phyloP scores from a whole-genome alignment of 2,329 filamentous ascomycete species.

The Meredithiella fracta region DNA sequence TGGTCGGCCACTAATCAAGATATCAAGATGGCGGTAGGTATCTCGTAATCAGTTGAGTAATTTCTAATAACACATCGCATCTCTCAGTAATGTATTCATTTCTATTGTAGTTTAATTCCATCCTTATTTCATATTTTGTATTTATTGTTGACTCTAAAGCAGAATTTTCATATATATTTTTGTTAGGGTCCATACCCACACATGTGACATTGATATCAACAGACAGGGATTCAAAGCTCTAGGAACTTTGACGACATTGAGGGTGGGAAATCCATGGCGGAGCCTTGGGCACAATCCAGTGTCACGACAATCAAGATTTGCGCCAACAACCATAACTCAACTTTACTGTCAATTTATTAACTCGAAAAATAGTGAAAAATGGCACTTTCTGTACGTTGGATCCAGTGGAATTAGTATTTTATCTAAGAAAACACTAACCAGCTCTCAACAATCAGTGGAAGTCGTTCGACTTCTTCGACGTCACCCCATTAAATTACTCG shows the following conservation, averaged over 20 bases:
- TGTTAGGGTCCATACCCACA: too few relatives aligned
- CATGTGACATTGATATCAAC: too few relatives aligned
- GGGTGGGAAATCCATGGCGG: background rate
- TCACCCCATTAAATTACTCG: constrained; percentile 62
- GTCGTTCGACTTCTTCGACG: constrained; percentile 98
- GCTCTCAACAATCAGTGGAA: constrained; percentile 58
- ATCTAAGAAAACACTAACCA: background rate
- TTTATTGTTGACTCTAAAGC: too few relatives aligned
- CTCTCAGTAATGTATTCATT: too few relatives aligned
- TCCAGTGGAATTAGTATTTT: background rate
- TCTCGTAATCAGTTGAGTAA: too few relatives aligned
- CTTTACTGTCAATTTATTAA: background rate
- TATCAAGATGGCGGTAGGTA: too few relatives aligned
- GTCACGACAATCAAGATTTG: background rate
- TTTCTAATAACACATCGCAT: too few relatives aligned
- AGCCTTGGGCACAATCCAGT: background rate
- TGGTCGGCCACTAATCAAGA: too few relatives aligned
- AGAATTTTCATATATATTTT: too few relatives aligned
- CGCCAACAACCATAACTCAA: background rate
- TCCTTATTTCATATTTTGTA: too few relatives aligned
- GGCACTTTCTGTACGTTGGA: constrained; percentile 11
- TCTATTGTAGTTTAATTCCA: too few relatives aligned
- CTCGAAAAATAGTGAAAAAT: constrained; percentile 4
- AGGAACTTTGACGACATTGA: constrained; percentile 5
- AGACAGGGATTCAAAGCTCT: too few relatives aligned